Conservation (phyloP, 768 basidiomycete genomes). For the Scleroderma bovista region DNA sequence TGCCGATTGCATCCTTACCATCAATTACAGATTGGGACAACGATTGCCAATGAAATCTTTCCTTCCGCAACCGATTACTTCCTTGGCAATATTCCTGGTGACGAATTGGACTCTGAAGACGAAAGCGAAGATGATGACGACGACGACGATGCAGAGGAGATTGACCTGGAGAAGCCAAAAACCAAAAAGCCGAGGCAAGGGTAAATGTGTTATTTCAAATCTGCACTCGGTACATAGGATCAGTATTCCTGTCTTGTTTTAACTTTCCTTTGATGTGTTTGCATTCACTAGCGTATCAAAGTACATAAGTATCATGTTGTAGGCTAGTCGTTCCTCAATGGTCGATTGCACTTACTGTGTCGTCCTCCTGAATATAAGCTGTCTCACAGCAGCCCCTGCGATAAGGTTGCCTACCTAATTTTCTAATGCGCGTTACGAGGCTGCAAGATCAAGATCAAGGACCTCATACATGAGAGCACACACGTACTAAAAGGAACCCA, state of each 20-base stretch:
- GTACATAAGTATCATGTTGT: too few species aligned
- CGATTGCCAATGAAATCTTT: conserved; percentile 75
- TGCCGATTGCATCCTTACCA: background rate
- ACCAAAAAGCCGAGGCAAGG: conserved; percentile 62
- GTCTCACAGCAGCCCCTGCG: too few species aligned
- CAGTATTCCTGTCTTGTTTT: conserved; percentile 20
- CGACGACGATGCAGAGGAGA: conserved; percentile 77
- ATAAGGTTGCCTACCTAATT: too few species aligned
- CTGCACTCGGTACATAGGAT: conserved; percentile 5
- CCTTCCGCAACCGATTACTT: conserved; percentile 79
- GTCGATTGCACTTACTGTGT: too few species aligned
- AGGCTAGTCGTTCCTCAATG: conserved; percentile 4
- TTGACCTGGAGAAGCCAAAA: conserved; percentile 81
- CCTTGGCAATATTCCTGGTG: conserved; percentile 57
- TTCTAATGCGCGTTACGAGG: too few species aligned
- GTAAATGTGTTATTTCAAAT: conserved; percentile 15
- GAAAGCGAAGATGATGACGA: conserved; percentile 64
- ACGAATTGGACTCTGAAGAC: conserved; percentile 60
- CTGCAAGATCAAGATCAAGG: too few species aligned
- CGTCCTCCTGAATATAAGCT: too few species aligned
- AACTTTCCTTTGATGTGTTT: conserved; percentile 13
- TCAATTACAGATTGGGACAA: conserved; percentile 54
- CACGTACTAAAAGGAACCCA: too few species aligned
- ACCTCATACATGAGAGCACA: too few species aligned
- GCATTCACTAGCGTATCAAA: conserved; percentile 4